These are phyloP conservation scores for Euryodendron excelsum DNA, from an alignment of 148 eudicot species.

Conservation along the genomic window DNA sequence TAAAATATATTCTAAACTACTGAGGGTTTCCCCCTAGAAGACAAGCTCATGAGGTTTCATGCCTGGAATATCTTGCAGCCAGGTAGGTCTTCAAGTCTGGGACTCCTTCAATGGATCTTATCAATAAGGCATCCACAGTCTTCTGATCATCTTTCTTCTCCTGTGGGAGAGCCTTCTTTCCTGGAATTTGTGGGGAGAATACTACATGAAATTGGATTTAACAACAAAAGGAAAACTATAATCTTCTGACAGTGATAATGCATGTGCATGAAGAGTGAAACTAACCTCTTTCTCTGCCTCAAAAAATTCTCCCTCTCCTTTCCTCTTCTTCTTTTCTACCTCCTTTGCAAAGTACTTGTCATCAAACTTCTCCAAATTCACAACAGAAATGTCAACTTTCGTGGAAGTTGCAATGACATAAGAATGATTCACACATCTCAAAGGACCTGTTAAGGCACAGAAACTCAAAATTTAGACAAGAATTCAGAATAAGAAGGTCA, in stretches of 20 bases:
- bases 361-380: conserved; percentile 43
- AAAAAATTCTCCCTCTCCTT: conserved; percentile 58
- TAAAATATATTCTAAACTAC: no score
- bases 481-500: no score
- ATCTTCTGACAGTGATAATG: background rate
- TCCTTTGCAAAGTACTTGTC: conserved; percentile 64
- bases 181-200: conserved; percentile 2
- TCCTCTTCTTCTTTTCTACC: conserved; percentile 54
- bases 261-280: background rate
- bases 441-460: no score
- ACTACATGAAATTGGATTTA: background rate
- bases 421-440: no score
- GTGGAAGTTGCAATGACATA: no score
- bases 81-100: conserved; percentile 57
- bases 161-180: conserved; percentile 50
- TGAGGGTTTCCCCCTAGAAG: no score
- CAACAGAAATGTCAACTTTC: no score
- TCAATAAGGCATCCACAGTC: conserved; percentile 39
- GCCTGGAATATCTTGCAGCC: conserved; percentile 47
- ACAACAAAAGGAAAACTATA: background rate
- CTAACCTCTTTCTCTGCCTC: conserved; percentile 64
- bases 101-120: no score
- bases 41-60: no score
- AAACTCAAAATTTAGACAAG: no score
- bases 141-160: conserved; percentile 68